phyloP scores from a whole-genome alignment of 140 eudicot genomes.

The Oenanthe javanica region DNA sequence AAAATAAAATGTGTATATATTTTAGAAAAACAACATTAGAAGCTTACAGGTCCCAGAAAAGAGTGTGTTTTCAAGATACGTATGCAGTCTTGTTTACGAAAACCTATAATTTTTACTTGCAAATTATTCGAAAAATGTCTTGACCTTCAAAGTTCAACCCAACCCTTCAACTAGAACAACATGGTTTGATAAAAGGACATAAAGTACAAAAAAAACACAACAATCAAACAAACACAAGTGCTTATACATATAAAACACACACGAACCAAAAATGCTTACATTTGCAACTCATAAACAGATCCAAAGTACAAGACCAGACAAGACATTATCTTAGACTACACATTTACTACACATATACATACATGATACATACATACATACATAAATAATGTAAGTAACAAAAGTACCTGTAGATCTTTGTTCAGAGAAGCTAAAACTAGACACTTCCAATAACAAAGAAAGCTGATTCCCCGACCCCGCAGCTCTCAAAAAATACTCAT shows the following conservation, averaged over 20 bases:
- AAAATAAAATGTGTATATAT: too few relatives aligned
- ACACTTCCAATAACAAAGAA: constrained; percentile 66
- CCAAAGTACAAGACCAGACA: background rate
- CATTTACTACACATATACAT: background rate
- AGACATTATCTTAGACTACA: too few relatives aligned
- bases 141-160: too few relatives aligned
- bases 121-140: too few relatives aligned
- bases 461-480: constrained; percentile 72
- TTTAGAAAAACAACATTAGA: background rate
- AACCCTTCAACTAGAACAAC: too few relatives aligned
- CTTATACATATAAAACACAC: background rate
- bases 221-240: background rate
- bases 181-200: background rate
- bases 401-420: constrained; percentile 48
- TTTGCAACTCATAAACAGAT: constrained; percentile 6
- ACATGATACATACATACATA: background rate
- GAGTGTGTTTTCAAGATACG: background rate
- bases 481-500: constrained; percentile 80
- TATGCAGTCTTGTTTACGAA: too few relatives aligned
- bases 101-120: too few relatives aligned
- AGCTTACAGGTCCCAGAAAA: background rate
- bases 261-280: constrained; percentile 17
- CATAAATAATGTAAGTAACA: background rate
- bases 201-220: background rate
- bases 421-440: constrained; percentile 47